Evolutionary conservation across 495 filamentous ascomycete genomes (phyloP), one percentile per base, ranked within the genome.

Genomic region (Annulohypoxylon nitens): DNA sequence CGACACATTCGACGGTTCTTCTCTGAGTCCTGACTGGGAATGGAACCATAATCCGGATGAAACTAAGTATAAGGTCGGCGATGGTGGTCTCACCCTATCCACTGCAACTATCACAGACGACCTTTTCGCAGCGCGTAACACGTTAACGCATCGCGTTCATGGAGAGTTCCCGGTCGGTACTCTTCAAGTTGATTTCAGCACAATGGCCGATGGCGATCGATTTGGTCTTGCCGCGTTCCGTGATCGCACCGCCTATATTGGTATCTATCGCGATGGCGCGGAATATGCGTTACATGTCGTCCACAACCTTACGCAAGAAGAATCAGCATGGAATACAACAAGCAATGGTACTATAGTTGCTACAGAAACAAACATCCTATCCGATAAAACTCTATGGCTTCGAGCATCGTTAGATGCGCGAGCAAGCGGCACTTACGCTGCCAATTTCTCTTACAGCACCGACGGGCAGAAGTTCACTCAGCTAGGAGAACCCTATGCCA

Each of bases 31-130:
- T 0, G 76, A 82, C 33, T 89, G 87, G 87, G 88, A 90, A 70
- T 90, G 88, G 88, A 90, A 90, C 71, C 87, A 89, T 48, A 88
- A 89, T 63, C 88, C 88, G 0, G 86, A 89, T 41, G 76, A 76
- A 34, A 73, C 67, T 12, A 82, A 79, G 55, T 84, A 62, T 23
- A 45, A 43, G 11, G 36, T 65, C 5, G 41, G 47, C 10, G 30
- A 59, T 26, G 70, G 71, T 2, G 79, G 80, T 1, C 59, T 90
- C 6, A 80, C 77, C 3, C 75, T 90, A n/a, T 65, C 69, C 16
- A 86, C 87, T 1, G 86, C 84, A 9, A 83, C 83, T 1, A 81
- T 89, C 2, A 90, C 87, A 7, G 76, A 76, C 43, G 85, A 88
- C 60, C 61, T 90, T 16, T 89, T 84, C 69, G 65, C 74, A 0